Percentiles rank a stretch among this genome's conserved stretches.
phyloP scores from a whole-genome alignment of 345 rosid species.

The Salix viminalis region DNA sequence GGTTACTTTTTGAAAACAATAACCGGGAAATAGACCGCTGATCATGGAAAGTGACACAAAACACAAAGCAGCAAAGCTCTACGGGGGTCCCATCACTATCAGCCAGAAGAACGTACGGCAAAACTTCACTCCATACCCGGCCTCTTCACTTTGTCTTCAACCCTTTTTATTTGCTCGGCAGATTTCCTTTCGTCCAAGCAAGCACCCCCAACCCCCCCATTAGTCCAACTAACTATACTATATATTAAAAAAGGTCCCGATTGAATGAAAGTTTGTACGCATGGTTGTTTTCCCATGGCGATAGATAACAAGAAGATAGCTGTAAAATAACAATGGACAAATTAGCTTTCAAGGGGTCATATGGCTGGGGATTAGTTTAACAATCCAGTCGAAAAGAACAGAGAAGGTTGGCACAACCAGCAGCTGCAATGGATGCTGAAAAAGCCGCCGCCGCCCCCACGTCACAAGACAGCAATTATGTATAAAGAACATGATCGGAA shows the following conservation, averaged over 20 bases:
- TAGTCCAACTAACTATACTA: background rate
- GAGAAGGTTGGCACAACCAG: background rate
- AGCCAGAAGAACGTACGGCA: background rate
- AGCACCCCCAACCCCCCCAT: background rate
- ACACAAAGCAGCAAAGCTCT: background rate
- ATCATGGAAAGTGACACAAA: conserved; percentile 1
- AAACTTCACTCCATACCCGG: too few species aligned
- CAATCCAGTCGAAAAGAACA: background rate
- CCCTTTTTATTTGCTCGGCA: background rate
- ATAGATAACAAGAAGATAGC: background rate
- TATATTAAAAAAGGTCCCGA: background rate
- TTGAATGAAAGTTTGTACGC: background rate
- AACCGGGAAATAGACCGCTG: background rate
- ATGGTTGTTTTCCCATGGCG: background rate
- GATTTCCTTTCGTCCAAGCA: background rate
- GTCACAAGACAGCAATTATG: background rate
- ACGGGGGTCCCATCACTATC: background rate
- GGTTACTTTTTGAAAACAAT: background rate
- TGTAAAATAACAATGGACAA: background rate
- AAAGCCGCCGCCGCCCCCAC: background rate
- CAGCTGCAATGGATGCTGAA: background rate
- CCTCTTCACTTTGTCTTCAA: background rate
- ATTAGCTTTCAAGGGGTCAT: background rate
- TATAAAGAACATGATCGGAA: background rate
- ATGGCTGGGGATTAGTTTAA: background rate